Evolutionary conservation across 495 filamentous ascomycete species (phyloP).

Genomic region (Penicillium silybi): DNA sequence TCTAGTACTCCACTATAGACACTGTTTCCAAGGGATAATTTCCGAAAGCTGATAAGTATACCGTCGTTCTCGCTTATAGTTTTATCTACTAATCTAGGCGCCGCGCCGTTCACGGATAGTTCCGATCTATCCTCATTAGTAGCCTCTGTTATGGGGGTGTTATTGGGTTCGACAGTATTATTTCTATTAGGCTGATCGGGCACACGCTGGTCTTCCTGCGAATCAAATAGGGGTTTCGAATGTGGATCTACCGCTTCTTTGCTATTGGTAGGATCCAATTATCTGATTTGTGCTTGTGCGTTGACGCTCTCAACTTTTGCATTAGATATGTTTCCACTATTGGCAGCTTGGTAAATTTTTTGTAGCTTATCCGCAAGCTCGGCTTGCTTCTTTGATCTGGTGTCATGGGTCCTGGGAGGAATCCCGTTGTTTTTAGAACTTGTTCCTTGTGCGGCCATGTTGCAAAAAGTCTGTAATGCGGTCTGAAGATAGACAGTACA

Average conservation of each 20-base stretch:
- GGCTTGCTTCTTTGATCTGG: not conserved
- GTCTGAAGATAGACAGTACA: not conserved
- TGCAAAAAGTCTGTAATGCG: not conserved
- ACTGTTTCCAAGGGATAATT: not conserved
- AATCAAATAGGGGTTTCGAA: not conserved
- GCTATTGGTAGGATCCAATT: not conserved
- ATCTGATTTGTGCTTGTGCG: not conserved
- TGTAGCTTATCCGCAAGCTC: not conserved
- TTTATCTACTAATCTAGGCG: not conserved
- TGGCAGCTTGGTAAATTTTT: not conserved
- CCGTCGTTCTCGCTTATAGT: not conserved
- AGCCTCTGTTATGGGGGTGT: not conserved
- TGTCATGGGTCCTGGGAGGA: not conserved
- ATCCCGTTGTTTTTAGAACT: not conserved
- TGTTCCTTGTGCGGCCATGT: not conserved
- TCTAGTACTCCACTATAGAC: not conserved
- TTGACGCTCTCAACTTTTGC: not conserved
- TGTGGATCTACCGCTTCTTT: not conserved
- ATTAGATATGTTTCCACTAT: not conserved
- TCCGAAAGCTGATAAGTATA: not conserved
- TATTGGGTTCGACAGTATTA: not conserved
- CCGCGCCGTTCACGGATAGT: not conserved
- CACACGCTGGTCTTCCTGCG: not conserved
- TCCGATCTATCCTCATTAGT: not conserved
- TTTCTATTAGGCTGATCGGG: not conserved